Conservation (phyloP, 257 asterid species). For the Lycium ferocissimum region DNA sequence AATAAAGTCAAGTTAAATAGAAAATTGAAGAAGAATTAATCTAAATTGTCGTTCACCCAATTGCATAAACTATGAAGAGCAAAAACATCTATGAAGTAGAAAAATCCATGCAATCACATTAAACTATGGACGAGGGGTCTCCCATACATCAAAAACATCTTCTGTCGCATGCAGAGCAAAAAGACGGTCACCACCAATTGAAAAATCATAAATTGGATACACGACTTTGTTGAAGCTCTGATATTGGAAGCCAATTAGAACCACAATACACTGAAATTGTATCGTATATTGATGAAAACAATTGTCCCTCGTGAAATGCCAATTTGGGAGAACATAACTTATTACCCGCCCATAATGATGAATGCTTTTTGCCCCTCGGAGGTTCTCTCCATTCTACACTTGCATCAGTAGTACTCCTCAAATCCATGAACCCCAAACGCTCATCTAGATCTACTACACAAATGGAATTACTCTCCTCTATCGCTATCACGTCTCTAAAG, state of each 20-base stretch:
- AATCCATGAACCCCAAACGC: constrained; percentile 88
- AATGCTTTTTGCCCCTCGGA: constrained; percentile 53
- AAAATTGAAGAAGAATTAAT: no score
- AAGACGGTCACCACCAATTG: constrained; percentile 86
- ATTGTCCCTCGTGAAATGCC: constrained; percentile 77
- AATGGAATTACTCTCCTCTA: constrained; percentile 69
- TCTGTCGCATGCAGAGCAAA: constrained; percentile 89
- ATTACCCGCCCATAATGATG: constrained; percentile 33
- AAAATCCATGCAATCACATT: no score
- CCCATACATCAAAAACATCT: constrained; percentile 89
- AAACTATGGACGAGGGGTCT: constrained; percentile 56
- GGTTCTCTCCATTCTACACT: constrained; percentile 90
- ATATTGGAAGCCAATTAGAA: constrained; percentile 78
- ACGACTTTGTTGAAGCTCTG: constrained; percentile 68
- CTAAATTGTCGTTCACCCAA: no score
- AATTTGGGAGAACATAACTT: constrained; percentile 82
- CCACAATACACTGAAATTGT: constrained; percentile 83
- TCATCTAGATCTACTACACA: constrained; percentile 93
- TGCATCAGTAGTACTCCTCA: constrained; percentile 58
- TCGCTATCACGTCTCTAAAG: constrained; percentile 78
- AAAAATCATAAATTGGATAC: constrained; percentile 82
- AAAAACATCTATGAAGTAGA: no score
- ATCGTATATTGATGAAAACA: constrained; percentile 89
- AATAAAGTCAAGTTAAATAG: no score
- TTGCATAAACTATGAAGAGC: no score